These are phyloP conservation scores for Entomortierella beljakovae DNA, from an alignment of 192 early-diverging fungal species.

Conservation along the genomic window DNA sequence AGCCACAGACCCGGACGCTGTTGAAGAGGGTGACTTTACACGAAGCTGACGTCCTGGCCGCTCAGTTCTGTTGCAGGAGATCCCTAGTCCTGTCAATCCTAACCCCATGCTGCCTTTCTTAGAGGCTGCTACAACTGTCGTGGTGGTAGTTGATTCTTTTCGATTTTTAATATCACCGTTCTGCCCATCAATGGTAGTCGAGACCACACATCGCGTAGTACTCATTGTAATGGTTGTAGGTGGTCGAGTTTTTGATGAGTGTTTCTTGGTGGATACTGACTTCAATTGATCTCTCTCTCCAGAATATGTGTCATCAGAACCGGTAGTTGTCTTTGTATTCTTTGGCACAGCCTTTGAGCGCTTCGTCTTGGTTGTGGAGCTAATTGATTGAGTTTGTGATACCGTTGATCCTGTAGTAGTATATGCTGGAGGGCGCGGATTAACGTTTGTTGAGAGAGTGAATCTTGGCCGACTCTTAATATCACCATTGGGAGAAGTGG, in stretches of 20 bases:
- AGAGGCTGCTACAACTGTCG: slow-evolving; percentile 3
- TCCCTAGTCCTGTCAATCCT: neutral
- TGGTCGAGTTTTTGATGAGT: slow-evolving; percentile 2
- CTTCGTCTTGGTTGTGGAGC: neutral
- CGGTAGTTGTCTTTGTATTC: neutral
- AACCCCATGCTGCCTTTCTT: neutral
- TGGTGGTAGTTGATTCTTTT: slow-evolving; percentile 4
- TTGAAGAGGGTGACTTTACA: neutral
- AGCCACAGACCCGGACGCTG: neutral
- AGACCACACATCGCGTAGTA: slow-evolving; percentile 14
- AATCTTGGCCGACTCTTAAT: slow-evolving; percentile 13
- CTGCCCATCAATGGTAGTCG: slow-evolving; percentile 3
- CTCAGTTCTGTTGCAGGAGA: neutral
- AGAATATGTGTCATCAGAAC: neutral
- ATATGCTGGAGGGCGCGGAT: slow-evolving; percentile 5
- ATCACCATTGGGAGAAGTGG: neutral
- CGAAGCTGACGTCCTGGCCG: neutral
- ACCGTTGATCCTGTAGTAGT: slow-evolving; percentile 1
- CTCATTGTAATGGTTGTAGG: slow-evolving; percentile 23
- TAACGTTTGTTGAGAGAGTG: slow-evolving; percentile 14
- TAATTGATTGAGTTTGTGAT: neutral
- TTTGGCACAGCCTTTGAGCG: neutral
- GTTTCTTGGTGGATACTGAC: neutral
- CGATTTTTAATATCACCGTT: slow-evolving; percentile 5
- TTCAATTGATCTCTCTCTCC: slow-evolving; percentile 8